phyloP scores from a whole-genome alignment of 495 filamentous ascomycete species.

The Sphaerosporella brunnea region DNA sequence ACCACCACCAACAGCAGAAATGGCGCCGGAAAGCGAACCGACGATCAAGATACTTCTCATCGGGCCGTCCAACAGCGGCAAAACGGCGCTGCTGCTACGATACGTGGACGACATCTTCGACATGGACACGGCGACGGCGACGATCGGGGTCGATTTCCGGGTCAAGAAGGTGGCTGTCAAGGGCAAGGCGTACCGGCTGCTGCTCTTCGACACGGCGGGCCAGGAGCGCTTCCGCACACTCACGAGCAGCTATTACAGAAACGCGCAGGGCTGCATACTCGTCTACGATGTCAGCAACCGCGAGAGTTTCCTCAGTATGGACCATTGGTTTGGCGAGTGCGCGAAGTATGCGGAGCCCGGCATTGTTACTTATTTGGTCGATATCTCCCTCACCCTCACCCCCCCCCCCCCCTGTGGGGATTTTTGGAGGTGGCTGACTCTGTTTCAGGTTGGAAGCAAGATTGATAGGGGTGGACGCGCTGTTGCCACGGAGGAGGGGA shows the following conservation, averaged over 20 bases:
- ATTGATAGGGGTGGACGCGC: conserved; percentile 35
- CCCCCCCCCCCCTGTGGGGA: too few relatives aligned
- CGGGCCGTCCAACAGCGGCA: conserved; percentile 22
- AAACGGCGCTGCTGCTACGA: conserved; percentile 29
- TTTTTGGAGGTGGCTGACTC: too few relatives aligned
- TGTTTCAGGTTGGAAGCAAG: conserved; percentile 39
- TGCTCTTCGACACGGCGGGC: conserved; percentile 35
- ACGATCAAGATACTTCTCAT: conserved; percentile 15
- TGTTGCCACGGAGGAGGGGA: conserved; percentile 36
- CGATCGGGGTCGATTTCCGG: conserved; percentile 46
- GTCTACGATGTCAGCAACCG: conserved; percentile 42
- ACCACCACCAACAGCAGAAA: too few relatives aligned
- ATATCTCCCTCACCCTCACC: too few relatives aligned
- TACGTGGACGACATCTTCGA: conserved; percentile 46
- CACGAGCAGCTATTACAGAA: conserved; percentile 41
- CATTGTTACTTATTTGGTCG: conserved; percentile 39
- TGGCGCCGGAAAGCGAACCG: background rate
- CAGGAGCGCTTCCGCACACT: conserved; percentile 41
- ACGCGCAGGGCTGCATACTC: conserved; percentile 41
- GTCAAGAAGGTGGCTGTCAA: conserved; percentile 31
- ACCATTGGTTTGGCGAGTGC: conserved; percentile 42
- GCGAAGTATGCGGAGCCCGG: conserved; percentile 35
- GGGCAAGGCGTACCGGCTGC: conserved; percentile 38
- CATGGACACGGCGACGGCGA: conserved; percentile 38
- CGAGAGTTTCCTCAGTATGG: conserved; percentile 39